A percentile compares a stretch with the other conserved stretches of the same genome.
These are phyloP conservation scores for Phaseolus coccineus DNA, from an alignment of 331 rosid species.

Conservation along the genomic window DNA sequence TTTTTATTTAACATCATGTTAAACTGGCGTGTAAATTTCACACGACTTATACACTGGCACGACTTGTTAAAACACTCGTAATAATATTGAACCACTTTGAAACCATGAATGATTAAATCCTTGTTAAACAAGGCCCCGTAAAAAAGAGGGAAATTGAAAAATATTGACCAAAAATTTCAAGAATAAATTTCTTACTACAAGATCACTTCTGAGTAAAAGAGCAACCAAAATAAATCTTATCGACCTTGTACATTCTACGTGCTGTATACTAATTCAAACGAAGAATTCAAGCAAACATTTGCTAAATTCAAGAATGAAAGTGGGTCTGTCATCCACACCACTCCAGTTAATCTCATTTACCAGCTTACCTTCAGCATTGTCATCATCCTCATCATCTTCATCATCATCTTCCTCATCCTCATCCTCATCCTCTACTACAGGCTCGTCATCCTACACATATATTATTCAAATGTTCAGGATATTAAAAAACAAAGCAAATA, in stretches of 20 bases:
- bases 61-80: slow-evolving; percentile 6
- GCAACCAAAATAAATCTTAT: neutral
- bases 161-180: neutral
- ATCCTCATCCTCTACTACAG: too few relatives aligned
- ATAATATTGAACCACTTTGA: neutral
- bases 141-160: neutral
- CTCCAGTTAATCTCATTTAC: too few relatives aligned
- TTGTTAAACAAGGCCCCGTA: neutral
- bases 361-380: too few relatives aligned
- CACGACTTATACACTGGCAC: neutral
- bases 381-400: too few relatives aligned
- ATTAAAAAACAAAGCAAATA: neutral
- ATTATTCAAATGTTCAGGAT: slow-evolving; percentile 4
- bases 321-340: neutral
- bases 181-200: neutral
- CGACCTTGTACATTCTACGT: neutral
- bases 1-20: neutral
- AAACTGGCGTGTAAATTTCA: slow-evolving; percentile 3
- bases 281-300: too few relatives aligned
- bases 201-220: neutral
- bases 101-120: neutral
- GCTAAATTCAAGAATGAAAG: too few relatives aligned
- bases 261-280: neutral
- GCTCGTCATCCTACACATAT: neutral
- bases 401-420: too few relatives aligned